phyloP scores from a whole-genome alignment of 2,329 filamentous ascomycete genomes.

The Ceratocystis diversiconidia region DNA sequence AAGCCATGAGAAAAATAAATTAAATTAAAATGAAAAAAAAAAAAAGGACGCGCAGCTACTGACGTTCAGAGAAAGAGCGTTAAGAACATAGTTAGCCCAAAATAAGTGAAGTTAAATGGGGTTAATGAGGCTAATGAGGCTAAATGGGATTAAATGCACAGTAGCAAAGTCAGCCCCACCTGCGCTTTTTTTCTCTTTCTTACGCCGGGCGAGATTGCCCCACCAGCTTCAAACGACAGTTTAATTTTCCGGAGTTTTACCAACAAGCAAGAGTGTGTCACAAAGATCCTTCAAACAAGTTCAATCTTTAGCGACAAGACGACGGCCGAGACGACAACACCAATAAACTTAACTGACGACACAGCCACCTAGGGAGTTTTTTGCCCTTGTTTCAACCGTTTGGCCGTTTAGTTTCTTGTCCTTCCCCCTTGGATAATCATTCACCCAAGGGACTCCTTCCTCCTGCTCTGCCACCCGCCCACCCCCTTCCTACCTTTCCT shows the following conservation, averaged over 20 bases:
- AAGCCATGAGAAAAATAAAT: not conserved
- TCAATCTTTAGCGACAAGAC: not conserved
- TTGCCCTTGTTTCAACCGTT: not conserved
- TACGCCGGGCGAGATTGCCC: not conserved
- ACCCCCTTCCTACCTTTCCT: not conserved
- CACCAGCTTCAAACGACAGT: not conserved
- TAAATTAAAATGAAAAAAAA: not conserved
- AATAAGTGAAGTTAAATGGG: not conserved
- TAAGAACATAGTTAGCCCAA: not conserved
- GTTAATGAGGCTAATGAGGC: not conserved
- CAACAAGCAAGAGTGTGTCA: not conserved
- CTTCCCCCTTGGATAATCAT: not conserved
- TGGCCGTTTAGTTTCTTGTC: not conserved
- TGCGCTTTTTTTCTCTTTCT: not conserved
- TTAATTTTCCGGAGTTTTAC: not conserved
- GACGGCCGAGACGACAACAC: not conserved
- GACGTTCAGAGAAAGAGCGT: too few relatives aligned
- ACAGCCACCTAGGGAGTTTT: not conserved
- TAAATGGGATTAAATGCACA: not conserved
- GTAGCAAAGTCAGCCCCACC: not conserved
- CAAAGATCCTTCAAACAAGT: not conserved
- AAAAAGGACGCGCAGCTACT: too few relatives aligned
- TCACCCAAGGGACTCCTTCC: not conserved
- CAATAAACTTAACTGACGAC: not conserved
- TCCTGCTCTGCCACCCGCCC: not conserved